Conservation (phyloP, 306 rosid species). For the Cyclanthera cordifolia region DNA sequence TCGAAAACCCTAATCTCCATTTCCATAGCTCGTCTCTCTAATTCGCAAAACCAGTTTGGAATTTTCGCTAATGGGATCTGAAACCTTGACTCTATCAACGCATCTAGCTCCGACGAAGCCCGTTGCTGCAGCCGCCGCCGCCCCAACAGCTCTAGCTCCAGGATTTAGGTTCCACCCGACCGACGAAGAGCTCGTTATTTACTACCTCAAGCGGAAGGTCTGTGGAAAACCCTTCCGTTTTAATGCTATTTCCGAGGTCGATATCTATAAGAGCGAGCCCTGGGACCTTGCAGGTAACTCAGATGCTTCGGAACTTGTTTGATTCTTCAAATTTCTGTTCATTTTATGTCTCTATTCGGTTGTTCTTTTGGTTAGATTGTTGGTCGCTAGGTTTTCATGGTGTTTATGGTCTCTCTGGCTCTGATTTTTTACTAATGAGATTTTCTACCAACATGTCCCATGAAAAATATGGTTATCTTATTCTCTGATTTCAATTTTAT, state of each 20-base stretch:
- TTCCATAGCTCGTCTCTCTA: background rate
- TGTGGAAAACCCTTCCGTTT: conserved; percentile 64
- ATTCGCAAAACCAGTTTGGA: background rate
- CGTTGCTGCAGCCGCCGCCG: conserved; percentile 20
- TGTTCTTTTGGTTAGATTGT: background rate
- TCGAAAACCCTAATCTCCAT: conserved; percentile 47
- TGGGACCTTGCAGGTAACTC: conserved; percentile 83
- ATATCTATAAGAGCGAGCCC: conserved; percentile 88
- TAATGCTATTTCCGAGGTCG: conserved; percentile 89
- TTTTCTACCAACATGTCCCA: background rate
- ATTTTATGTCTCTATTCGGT: background rate
- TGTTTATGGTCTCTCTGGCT: background rate
- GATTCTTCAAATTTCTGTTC: background rate
- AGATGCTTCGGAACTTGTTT: background rate
- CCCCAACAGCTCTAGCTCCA: conserved; percentile 85
- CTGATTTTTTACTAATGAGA: background rate
- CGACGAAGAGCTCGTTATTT: conserved; percentile 87
- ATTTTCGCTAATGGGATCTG: conserved; percentile 45
- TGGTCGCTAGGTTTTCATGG: background rate
- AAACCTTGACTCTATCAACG: conserved; percentile 25
- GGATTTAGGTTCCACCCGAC: conserved; percentile 98
- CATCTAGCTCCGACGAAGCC: conserved; percentile 17
- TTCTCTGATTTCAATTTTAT: background rate
- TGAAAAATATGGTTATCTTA: background rate
- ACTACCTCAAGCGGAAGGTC: conserved; percentile 90